Percentiles rank a stretch among this genome's conserved stretches.
phyloP scores from a whole-genome alignment of 2,329 filamentous ascomycete species.

The Hyphodiscus sp. region DNA sequence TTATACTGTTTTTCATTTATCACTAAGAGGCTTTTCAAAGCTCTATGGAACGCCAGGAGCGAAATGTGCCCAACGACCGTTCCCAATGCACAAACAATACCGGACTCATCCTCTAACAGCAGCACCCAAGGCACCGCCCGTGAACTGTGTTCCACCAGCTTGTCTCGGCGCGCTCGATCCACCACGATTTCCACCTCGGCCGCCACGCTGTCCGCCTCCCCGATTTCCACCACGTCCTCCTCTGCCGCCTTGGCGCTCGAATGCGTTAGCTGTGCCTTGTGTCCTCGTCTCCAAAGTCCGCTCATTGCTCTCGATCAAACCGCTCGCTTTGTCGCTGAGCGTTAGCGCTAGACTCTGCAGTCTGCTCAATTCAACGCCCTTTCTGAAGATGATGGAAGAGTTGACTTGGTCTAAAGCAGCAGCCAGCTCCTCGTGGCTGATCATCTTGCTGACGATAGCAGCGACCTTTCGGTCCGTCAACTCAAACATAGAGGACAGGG shows the following conservation, averaged over 20 bases:
- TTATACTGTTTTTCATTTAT: background rate
- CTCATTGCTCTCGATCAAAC: conserved; percentile 95
- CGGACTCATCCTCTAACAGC: conserved; percentile 50
- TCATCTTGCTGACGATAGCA: conserved; percentile 98
- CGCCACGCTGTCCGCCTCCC: conserved; percentile 52
- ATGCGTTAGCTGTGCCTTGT: conserved; percentile 89
- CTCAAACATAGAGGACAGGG: conserved; percentile 91
- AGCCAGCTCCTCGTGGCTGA: conserved; percentile 95
- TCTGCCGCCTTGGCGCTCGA: conserved; percentile 83
- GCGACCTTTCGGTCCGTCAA: conserved; percentile 83
- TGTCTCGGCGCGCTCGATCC: conserved; percentile 57
- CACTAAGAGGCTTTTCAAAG: conserved; percentile 26
- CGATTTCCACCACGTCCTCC: conserved; percentile 62
- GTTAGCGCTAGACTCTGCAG: conserved; percentile 93
- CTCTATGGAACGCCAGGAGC: conserved; percentile 29
- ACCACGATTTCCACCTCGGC: conserved; percentile 50
- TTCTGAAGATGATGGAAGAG: conserved; percentile 95
- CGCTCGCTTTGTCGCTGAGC: conserved; percentile 91
- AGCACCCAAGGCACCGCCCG: conserved; percentile 69
- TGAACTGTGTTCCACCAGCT: conserved; percentile 72
- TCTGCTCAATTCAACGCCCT: conserved; percentile 95
- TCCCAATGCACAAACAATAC: conserved; percentile 28
- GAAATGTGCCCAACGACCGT: conserved; percentile 23
- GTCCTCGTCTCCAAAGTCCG: conserved; percentile 95
- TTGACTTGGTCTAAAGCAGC: conserved; percentile 98